phyloP scores from a whole-genome alignment of 495 filamentous ascomycete genomes.

The Penicillium riverlandense region DNA sequence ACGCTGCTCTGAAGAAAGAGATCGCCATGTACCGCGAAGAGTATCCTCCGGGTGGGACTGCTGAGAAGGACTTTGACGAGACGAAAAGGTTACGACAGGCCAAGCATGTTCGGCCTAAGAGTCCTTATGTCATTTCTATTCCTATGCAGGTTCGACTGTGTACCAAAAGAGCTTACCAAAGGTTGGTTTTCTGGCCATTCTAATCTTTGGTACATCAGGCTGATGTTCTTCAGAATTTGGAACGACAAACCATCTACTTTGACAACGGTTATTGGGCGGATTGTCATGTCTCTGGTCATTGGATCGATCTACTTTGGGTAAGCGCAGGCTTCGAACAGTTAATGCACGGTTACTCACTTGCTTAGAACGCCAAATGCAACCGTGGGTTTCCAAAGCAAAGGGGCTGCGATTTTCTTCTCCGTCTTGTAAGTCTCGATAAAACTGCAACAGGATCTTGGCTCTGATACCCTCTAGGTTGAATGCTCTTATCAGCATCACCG shows the following conservation, averaged over 20 bases:
- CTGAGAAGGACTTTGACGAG: slow-evolving; percentile 23
- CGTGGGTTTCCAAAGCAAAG: slow-evolving; percentile 68
- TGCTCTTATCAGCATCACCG: slow-evolving; percentile 45
- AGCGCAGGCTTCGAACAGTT: slow-evolving; percentile 20
- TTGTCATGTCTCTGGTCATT: slow-evolving; percentile 74
- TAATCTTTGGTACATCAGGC: neutral
- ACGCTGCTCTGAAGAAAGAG: slow-evolving; percentile 40
- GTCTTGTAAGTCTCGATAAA: slow-evolving; percentile 60
- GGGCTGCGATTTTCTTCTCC: slow-evolving; percentile 83
- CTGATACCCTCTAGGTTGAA: slow-evolving; percentile 41
- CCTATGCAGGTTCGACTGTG: slow-evolving; percentile 44
- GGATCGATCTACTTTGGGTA: slow-evolving; percentile 79
- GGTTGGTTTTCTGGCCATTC: slow-evolving; percentile 10
- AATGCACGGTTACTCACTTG: slow-evolving; percentile 40
- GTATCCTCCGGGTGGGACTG: slow-evolving; percentile 26
- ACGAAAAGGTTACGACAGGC: slow-evolving; percentile 31
- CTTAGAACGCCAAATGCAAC: slow-evolving; percentile 52
- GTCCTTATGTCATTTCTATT: slow-evolving; percentile 38
- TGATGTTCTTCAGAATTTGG: slow-evolving; percentile 40
- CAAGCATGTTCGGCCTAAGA: slow-evolving; percentile 34
- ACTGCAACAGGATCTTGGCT: slow-evolving; percentile 6
- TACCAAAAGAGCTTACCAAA: slow-evolving; percentile 45
- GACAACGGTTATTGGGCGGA: slow-evolving; percentile 71
- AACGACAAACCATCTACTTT: slow-evolving; percentile 73
- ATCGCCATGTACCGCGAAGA: slow-evolving; percentile 40